Evolutionary conservation across 208 protist genomes (phyloP).

Genomic region (Strigomonas culicis): DNA sequence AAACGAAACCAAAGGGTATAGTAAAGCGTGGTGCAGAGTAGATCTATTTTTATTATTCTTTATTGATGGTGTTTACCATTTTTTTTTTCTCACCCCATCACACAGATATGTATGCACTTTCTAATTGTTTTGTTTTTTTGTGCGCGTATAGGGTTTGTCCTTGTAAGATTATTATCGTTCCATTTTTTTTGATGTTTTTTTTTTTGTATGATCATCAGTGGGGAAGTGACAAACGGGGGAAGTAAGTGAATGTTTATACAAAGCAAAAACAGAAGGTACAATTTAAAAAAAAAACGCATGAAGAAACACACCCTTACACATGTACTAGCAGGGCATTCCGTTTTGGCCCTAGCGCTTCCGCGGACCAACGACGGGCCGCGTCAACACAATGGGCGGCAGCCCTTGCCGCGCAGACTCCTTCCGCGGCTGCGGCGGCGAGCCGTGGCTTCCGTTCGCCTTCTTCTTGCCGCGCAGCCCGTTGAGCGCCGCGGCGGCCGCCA

Average conservation of each 20-base stretch:
- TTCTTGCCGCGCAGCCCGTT: not conserved
- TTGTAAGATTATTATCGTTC: not conserved
- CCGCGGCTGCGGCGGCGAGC: not conserved
- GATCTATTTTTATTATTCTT: too few species aligned
- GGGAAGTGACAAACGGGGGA: not conserved
- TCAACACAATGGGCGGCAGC: not conserved
- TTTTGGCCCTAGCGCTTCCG: too few species aligned
- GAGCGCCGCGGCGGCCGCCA: not conserved
- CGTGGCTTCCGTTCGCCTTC: not conserved
- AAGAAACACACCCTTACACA: not conserved
- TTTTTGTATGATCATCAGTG: not conserved
- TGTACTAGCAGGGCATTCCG: too few species aligned
- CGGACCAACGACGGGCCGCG: too few species aligned
- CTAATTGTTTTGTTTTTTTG: too few species aligned
- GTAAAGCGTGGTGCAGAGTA: too few species aligned
- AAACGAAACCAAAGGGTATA: too few species aligned
- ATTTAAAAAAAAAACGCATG: not conserved
- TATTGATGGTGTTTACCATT: too few species aligned
- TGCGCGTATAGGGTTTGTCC: too few species aligned
- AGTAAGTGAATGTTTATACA: not conserved
- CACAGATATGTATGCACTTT: too few species aligned
- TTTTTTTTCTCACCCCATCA: too few species aligned
- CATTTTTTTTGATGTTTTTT: not conserved
- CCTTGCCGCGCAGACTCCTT: not conserved
- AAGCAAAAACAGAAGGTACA: not conserved